phyloP scores from a whole-genome alignment of 1,139 yeast genomes.

The Pichia terricola region DNA sequence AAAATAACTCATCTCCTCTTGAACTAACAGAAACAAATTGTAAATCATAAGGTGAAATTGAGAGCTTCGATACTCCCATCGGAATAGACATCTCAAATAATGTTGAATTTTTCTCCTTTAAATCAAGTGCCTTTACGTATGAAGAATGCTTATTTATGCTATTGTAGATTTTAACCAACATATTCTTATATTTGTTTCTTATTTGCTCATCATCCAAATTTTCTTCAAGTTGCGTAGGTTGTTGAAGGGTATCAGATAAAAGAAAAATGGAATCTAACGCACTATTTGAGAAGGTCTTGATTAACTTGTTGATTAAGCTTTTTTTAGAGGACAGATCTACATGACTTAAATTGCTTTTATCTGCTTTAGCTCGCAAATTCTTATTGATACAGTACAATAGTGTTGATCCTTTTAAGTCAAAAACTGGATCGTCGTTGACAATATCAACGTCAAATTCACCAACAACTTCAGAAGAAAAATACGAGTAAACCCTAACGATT shows the following conservation, averaged over 20 bases:
- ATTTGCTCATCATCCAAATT: not conserved
- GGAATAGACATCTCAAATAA: constrained; percentile 50
- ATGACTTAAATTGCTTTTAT: constrained; percentile 28
- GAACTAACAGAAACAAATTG: constrained; percentile 46
- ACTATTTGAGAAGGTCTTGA: constrained; percentile 39
- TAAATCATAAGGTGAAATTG: constrained; percentile 55
- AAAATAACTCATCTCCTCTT: constrained; percentile 54
- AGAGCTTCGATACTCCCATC: constrained; percentile 51
- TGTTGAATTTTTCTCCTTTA: constrained; percentile 11
- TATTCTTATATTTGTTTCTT: constrained; percentile 16
- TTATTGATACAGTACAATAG: constrained; percentile 36
- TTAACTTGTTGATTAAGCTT: constrained; percentile 36
- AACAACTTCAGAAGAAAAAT: not conserved
- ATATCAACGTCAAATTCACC: constrained; percentile 28
- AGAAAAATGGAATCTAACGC: constrained; percentile 47
- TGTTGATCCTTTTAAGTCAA: constrained; percentile 44
- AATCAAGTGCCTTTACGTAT: constrained; percentile 21
- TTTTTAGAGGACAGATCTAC: constrained; percentile 38
- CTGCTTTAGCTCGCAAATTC: constrained; percentile 6
- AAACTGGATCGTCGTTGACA: constrained; percentile 34
- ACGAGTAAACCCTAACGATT: constrained; percentile 8
- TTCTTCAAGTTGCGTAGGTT: constrained; percentile 28
- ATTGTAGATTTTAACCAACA: constrained; percentile 19
- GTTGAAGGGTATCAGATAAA: constrained; percentile 41
- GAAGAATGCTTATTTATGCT: constrained; percentile 25